phyloP scores from a whole-genome alignment of 1,139 yeast species.

The Saccharomycopsis hybrid region DNA sequence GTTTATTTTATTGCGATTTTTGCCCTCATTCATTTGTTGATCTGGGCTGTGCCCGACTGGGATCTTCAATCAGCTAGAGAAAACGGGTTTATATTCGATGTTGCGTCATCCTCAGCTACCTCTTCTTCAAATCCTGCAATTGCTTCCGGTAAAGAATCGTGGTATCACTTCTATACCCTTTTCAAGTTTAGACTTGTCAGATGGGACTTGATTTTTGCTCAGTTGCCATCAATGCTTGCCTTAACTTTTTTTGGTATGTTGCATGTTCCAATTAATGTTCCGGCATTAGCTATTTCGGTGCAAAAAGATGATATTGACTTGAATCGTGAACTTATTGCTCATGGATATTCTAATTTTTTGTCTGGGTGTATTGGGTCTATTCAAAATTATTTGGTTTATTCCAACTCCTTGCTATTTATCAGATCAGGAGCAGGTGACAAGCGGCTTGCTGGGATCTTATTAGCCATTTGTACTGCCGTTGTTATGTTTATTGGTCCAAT shows the following conservation, averaged over 20 bases:
- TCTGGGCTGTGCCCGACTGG: constrained; percentile 61
- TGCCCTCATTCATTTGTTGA: constrained; percentile 57
- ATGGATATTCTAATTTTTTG: constrained; percentile 84
- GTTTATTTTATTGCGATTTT: constrained; percentile 70
- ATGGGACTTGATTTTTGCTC: constrained; percentile 61
- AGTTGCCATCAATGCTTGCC: constrained; percentile 91
- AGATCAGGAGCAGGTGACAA: constrained; percentile 86
- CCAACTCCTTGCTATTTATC: constrained; percentile 85
- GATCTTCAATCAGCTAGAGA: constrained; percentile 55
- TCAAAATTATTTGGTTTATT: constrained; percentile 89
- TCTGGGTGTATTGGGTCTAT: constrained; percentile 84
- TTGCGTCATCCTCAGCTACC: constrained; percentile 37
- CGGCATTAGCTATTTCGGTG: constrained; percentile 88
- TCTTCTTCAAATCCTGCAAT: no score
- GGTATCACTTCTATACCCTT: constrained; percentile 78
- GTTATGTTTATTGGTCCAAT: constrained; percentile 88
- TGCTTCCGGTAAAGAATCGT: constrained; percentile 64
- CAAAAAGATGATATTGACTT: constrained; percentile 81
- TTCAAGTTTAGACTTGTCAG: constrained; percentile 67
- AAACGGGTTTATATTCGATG: constrained; percentile 74
- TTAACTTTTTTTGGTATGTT: constrained; percentile 90
- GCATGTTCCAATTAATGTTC: constrained; percentile 96
- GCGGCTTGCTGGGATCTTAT: constrained; percentile 76
- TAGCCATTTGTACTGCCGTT: constrained; percentile 72
- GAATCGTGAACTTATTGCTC: constrained; percentile 89